Evolutionary conservation across 805 yeast species (phyloP).

Genomic region (Candida insectalens): DNA sequence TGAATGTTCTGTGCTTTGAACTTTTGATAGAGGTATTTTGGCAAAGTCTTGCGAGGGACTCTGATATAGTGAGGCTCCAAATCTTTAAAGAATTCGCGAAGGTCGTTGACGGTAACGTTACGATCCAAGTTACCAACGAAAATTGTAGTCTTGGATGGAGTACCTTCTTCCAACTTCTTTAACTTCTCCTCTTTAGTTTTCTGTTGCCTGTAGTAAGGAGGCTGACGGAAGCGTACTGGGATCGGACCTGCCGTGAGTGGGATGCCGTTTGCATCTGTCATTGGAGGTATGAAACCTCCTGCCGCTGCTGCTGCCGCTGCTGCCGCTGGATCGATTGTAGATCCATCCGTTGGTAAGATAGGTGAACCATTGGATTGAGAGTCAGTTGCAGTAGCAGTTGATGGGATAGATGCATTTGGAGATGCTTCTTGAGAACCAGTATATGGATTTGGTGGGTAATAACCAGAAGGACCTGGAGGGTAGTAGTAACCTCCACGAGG

Average conservation of each 20-base stretch:
- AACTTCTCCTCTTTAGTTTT: conserved; percentile 21
- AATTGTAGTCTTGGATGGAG: conserved; percentile 46
- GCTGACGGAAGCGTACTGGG: neutral
- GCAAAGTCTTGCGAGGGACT: conserved; percentile 44
- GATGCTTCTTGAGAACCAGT: too few relatives aligned
- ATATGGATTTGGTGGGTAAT: too few relatives aligned
- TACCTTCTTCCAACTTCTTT: conserved; percentile 34
- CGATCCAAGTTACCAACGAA: conserved; percentile 54
- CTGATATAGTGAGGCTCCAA: conserved; percentile 48
- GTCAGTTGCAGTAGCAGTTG: too few relatives aligned
- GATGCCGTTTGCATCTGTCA: neutral
- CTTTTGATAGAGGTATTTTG: conserved; percentile 32
- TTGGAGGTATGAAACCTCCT: neutral
- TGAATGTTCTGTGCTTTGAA: conserved; percentile 35
- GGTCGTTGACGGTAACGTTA: conserved; percentile 34
- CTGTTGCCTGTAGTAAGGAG: neutral
- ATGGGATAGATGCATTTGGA: too few relatives aligned
- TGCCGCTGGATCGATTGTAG: too few relatives aligned
- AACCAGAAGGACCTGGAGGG: too few relatives aligned
- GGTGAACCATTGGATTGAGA: too few relatives aligned
- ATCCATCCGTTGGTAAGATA: too few relatives aligned
- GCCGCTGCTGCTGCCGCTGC: conserved; percentile 7
- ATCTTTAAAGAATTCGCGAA: conserved; percentile 35
- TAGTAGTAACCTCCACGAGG: conserved; percentile 1
- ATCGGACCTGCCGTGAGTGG: neutral